phyloP scores from a whole-genome alignment of 352 stramenopile species.

The Pythium angustatum region DNA sequence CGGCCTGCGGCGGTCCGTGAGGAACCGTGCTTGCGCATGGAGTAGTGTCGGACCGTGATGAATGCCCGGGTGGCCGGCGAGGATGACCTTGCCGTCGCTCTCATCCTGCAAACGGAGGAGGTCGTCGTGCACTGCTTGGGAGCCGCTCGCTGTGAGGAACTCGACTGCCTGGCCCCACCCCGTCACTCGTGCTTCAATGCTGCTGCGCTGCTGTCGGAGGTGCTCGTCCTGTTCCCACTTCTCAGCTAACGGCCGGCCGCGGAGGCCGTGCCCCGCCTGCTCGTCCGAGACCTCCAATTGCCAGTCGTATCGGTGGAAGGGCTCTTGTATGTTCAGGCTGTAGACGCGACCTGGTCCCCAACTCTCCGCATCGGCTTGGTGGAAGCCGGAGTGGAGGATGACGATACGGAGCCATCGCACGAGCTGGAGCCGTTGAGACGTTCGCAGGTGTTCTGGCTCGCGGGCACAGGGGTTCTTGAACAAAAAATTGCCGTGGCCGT shows the following conservation, averaged over 20 bases:
- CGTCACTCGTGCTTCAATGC: no score
- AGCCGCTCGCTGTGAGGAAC: neutral
- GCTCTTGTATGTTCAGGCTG: neutral
- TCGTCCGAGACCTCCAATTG: neutral
- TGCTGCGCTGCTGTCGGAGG: no score
- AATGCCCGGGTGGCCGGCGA: neutral
- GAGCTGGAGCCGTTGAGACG: neutral
- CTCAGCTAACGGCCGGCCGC: neutral
- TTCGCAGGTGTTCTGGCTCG: neutral
- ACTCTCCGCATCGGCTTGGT: neutral
- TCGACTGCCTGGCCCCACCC: neutral
- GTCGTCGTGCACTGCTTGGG: neutral
- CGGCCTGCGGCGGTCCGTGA: neutral
- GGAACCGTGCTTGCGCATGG: neutral
- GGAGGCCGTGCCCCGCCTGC: neutral
- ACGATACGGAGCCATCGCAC: neutral
- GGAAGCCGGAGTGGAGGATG: neutral
- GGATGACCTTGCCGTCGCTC: neutral
- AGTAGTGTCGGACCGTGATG: conserved; percentile 4
- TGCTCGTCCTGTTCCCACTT: no score
- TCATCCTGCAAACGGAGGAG: neutral
- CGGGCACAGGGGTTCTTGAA: neutral
- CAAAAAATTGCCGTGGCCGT: neutral
- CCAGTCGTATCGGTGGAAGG: conserved; percentile 5
- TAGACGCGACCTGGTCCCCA: neutral